Percentiles rank a stretch among this genome's conserved stretches.
These are phyloP conservation scores for Apiospora malaysiana DNA, from an alignment of 2,329 filamentous ascomycete genomes.

Conservation along the genomic window DNA sequence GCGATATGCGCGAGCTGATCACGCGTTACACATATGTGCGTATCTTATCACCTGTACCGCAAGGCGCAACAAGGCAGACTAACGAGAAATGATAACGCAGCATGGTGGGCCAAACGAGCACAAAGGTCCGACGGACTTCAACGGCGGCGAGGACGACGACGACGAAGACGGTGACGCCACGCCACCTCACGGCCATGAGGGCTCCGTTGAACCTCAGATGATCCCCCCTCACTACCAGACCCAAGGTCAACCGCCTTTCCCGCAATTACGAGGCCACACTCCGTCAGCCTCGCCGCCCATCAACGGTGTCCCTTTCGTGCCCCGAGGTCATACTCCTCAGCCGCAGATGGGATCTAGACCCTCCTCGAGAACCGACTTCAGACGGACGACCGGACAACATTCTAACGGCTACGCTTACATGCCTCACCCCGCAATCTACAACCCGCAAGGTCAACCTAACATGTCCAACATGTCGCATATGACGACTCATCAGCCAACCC, in stretches of 20 bases:
- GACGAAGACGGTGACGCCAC: conserved; percentile 78
- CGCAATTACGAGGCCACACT: conserved; percentile 81
- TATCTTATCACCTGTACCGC: conserved; percentile 32
- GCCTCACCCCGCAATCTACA: conserved; percentile 85
- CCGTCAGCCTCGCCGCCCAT: conserved; percentile 90
- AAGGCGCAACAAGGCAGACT: background rate
- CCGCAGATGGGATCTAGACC: conserved; percentile 77
- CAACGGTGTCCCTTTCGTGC: conserved; percentile 71
- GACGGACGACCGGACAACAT: conserved; percentile 68
- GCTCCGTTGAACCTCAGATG: conserved; percentile 59
- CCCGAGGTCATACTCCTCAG: conserved; percentile 82
- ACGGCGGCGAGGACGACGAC: conserved; percentile 85
- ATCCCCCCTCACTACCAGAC: conserved; percentile 74
- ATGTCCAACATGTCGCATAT: conserved; percentile 48
- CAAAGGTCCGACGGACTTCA: conserved; percentile 93
- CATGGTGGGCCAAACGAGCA: conserved; percentile 94
- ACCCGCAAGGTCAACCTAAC: conserved; percentile 57
- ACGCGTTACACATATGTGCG: conserved; percentile 88
- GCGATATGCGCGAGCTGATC: conserved; percentile 90
- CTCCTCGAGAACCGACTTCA: conserved; percentile 79
- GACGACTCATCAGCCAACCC: conserved; percentile 38
- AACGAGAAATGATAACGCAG: conserved; percentile 51
- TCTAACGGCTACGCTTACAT: conserved; percentile 82
- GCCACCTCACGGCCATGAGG: conserved; percentile 70
- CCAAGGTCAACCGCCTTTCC: conserved; percentile 71